Conservation (phyloP, 495 filamentous ascomycete genomes). For the Penicillium samsonianum region DNA sequence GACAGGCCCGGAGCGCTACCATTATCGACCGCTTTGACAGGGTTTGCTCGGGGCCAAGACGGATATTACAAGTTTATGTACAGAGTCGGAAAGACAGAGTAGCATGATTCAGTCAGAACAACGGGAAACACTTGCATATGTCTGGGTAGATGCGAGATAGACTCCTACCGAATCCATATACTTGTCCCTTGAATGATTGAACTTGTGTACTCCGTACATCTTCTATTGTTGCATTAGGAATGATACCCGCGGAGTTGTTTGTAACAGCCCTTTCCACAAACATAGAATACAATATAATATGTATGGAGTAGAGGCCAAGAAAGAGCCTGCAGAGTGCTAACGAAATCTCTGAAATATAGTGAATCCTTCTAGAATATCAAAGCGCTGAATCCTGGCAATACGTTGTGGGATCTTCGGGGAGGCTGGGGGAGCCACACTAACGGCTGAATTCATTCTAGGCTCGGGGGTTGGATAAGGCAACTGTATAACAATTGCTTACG, state of each 20-base stretch:
- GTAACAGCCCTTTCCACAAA: not conserved
- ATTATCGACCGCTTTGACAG: not conserved
- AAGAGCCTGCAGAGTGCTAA: not conserved
- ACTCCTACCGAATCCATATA: not conserved
- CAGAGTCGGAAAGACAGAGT: not conserved
- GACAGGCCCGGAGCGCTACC: not conserved
- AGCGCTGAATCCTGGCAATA: not conserved
- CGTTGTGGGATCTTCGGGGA: not conserved
- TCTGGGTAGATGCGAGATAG: not conserved
- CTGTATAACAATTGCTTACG: not conserved
- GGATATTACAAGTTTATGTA: constrained; percentile 5
- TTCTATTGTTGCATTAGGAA: not conserved
- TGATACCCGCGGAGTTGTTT: not conserved
- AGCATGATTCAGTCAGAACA: not conserved
- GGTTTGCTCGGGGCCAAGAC: not conserved
- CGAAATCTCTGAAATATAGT: not conserved
- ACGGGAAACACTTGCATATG: not conserved
- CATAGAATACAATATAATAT: not conserved
- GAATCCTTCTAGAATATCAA: not conserved
- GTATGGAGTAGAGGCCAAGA: not conserved
- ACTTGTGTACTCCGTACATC: not conserved
- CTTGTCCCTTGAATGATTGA: not conserved
- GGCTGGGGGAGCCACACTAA: not conserved
- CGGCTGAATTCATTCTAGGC: not conserved
- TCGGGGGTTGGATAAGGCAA: not conserved